Conservation (phyloP, 1,284 basidiomycete genomes). For the Ceratobasidium sp. region DNA sequence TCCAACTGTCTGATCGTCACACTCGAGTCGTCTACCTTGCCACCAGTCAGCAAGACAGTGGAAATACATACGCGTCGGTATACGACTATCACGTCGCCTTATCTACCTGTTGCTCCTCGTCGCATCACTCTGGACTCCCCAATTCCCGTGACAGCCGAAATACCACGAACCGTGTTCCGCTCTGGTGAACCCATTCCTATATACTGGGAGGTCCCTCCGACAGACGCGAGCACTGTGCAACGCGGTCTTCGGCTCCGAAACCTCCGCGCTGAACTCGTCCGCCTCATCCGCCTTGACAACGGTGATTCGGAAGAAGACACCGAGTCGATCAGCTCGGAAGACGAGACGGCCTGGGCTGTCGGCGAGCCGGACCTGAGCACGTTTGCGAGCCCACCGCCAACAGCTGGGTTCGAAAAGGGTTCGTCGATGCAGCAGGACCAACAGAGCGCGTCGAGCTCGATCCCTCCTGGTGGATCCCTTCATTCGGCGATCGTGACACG, state of each 20-base stretch:
- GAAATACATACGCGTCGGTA: constrained; percentile 78
- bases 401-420: constrained; percentile 26
- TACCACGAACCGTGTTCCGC: constrained; percentile 74
- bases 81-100: constrained; percentile 66
- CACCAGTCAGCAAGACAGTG: constrained; percentile 65
- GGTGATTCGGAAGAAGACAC: constrained; percentile 51
- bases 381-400: constrained; percentile 24
- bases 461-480: constrained; percentile 38
- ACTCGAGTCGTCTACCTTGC: constrained; percentile 61
- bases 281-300: constrained; percentile 53
- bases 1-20: constrained; percentile 72
- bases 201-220: constrained; percentile 80
- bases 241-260: constrained; percentile 76
- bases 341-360: constrained; percentile 34
- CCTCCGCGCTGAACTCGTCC: constrained; percentile 75
- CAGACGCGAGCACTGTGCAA: constrained; percentile 69
- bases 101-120: constrained; percentile 67
- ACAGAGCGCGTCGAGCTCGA: constrained; percentile 24
- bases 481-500: constrained; percentile 64
- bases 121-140: constrained; percentile 68
- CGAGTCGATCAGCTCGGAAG: constrained; percentile 45
- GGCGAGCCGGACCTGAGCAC: constrained; percentile 30
- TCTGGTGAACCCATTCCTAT: constrained; percentile 76
- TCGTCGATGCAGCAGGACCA: constrained; percentile 24
- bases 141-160: constrained; percentile 70